Base-by-base conservation (phyloP, 1,284 basidiomycete species). In the Abortiporus biennis region DNA sequence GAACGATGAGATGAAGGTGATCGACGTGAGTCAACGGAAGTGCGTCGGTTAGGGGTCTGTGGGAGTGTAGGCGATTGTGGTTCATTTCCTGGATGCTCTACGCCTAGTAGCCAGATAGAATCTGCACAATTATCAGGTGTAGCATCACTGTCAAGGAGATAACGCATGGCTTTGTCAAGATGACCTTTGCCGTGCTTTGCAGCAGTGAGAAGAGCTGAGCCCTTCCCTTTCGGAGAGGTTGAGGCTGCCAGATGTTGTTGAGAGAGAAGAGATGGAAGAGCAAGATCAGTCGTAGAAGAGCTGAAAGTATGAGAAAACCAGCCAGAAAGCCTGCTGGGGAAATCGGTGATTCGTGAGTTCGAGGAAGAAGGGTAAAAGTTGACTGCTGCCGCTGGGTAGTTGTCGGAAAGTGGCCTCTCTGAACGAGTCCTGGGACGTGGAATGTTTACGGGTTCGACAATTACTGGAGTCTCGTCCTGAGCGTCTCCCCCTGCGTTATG, bases 31-130 rank as follows among this genome's bases (percentile, higher is more conserved):
- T 64, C 64, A 33, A 55, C 49, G 2, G 71, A 72, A 42, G 61
- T 63, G 31, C 68, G 64, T 15, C 65, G 58, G 42, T 48, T 54
- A 19, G 57, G 51, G 52, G 50, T 47, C 40, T 56, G 52, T 50
- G 67, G 40, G 19, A 64, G 51, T 46, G 54, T 56, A 24, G 61
- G 65, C 2, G 67, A 72, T 3, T 69, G 62, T 30, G 72, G 76
- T 48, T 85, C 84, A 53, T 80, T 86, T 3, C 82, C 84, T 6
- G 76, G 76, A 56, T 92, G 89, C 47, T 76, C 74, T 4, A 90
- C 78, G 22, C 90, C 90, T 35, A 93, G 71, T 5, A 93, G 63
- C 88, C 88, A 92, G 33, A 93, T 92, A 0, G 82, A 75, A 21
- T 92, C 86, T 0, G 74, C 57, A 44, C 79, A 90, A 51, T 77